Evolutionary conservation across 345 rosid genomes (phyloP), one percentile per base, ranked within the genome.

Genomic region (Murraya paniculata): DNA sequence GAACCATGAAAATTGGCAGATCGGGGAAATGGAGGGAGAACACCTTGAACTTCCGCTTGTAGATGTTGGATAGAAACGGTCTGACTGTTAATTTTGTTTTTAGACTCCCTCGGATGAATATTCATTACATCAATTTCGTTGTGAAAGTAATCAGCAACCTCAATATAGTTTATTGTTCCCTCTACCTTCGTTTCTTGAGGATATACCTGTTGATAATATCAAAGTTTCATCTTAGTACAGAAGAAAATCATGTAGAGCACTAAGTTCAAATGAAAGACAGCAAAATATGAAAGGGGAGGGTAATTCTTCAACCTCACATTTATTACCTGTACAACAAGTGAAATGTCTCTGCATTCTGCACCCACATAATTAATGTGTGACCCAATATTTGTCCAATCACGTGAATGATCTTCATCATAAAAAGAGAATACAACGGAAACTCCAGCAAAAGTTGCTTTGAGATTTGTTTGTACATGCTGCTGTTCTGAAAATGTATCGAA

Each of bases 401-500:
- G 71, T 48, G 25, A 30, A 75, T 70, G 75, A 61, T 77, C 81
- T 80, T 89, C 97, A 84, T 94, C 97, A 69, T 89, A 88, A 80
- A 91, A 90, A 77, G 86, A 90, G 60, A 94, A 78, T 41, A 88
- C 72, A 59, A 92, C 72, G 58, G 93, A 90, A 80, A 92, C 83
- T 80, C 97, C 97, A 77, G 97, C 85, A 76, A 91, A 80, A 73
- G 83, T 77, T 31, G 83, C 92, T 79, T 81, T 85, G 55, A 93
- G 79, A 83, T 88, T 92, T 73, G 98, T 91, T 85, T 92, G 90
- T 71, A 89, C 87, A 76, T 92, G 95, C 86, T 89, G 88, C 76
- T 93, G 94, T 77, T 91, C 99, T 96, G 98, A 62, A 83, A 35
- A 77, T 38, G 38, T 71, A 74, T 53, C 61, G 31, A 48, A 36